Evolutionary conservation across 2,329 filamentous ascomycete species (phyloP).

Genomic region (Didymella segeticola): DNA sequence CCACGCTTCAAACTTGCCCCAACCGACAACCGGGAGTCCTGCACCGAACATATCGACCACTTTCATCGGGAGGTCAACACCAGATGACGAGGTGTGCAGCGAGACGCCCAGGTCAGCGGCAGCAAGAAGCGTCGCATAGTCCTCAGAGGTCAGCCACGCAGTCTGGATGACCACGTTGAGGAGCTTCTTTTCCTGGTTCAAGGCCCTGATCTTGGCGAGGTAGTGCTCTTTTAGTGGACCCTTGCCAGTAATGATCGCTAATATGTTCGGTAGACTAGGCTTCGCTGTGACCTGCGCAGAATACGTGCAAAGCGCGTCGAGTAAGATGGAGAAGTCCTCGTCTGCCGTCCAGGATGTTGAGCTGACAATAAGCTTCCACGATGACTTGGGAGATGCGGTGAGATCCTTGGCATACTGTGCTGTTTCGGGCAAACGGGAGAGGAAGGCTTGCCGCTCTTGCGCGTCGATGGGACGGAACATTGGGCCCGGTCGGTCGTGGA

Average conservation of each 20-base stretch:
- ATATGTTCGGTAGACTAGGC: constrained; percentile 66
- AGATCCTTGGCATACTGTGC: constrained; percentile 65
- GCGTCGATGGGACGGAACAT: constrained; percentile 76
- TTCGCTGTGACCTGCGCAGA: constrained; percentile 60
- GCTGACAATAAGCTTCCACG: constrained; percentile 78
- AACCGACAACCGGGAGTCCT: constrained; percentile 87
- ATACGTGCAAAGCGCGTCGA: constrained; percentile 81
- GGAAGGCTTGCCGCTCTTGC: constrained; percentile 58
- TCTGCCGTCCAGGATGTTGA: constrained; percentile 98
- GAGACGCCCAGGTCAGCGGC: constrained; percentile 90
- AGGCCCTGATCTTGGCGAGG: constrained; percentile 66
- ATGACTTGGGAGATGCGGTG: constrained; percentile 53
- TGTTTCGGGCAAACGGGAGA: constrained; percentile 71
- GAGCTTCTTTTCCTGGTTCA: constrained; percentile 69
- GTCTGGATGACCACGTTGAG: constrained; percentile 75
- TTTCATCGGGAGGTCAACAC: constrained; percentile 98
- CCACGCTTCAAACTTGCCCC: constrained; percentile 86
- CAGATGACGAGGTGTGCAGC: constrained; percentile 90
- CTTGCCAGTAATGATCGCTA: constrained; percentile 93
- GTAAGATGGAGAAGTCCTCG: constrained; percentile 89
- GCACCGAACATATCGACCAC: constrained; percentile 99
- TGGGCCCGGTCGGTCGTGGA: constrained; percentile 76
- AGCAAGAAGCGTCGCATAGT: constrained; percentile 85
- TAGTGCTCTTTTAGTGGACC: constrained; percentile 84
- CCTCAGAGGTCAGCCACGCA: constrained; percentile 81